phyloP scores from a whole-genome alignment of 164 flowering plant genomes.

The Magnolia officinalis region DNA sequence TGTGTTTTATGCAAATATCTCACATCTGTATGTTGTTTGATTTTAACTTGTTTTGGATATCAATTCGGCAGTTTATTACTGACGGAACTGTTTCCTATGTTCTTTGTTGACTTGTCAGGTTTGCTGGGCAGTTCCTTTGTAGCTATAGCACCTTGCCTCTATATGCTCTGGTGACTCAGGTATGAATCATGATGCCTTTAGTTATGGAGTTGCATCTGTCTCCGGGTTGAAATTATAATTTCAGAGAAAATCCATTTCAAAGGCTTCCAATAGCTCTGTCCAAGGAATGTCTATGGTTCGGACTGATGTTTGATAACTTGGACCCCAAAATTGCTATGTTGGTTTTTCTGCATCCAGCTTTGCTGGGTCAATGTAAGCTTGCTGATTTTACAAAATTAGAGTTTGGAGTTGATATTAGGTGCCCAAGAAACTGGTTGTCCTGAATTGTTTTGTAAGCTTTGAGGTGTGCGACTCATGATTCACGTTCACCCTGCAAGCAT shows the following conservation, averaged over 20 bases:
- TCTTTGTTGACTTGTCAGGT: conserved; percentile 29
- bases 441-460: no score
- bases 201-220: neutral
- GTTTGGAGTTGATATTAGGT: no score
- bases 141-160: conserved; percentile 98
- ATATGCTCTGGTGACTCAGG: conserved; percentile 98
- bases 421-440: no score
- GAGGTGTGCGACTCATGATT: no score
- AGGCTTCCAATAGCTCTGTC: neutral
- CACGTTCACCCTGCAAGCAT: no score
- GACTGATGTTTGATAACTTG: no score
- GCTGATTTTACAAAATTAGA: no score
- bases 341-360: no score
- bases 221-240: neutral
- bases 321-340: no score
- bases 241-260: neutral
- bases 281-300: neutral
- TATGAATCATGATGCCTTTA: conserved; percentile 18
- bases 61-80: neutral
- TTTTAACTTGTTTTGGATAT: neutral
- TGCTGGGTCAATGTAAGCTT: no score
- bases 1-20: conserved; percentile 8
- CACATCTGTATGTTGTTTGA: neutral
- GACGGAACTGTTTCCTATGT: neutral
- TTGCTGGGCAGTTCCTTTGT: conserved; percentile 81